A percentile compares a stretch with the other conserved stretches of the same genome.
These are phyloP conservation scores for Amaranthus cruentus DNA, from an alignment of 148 eudicot genomes.

Conservation along the genomic window DNA sequence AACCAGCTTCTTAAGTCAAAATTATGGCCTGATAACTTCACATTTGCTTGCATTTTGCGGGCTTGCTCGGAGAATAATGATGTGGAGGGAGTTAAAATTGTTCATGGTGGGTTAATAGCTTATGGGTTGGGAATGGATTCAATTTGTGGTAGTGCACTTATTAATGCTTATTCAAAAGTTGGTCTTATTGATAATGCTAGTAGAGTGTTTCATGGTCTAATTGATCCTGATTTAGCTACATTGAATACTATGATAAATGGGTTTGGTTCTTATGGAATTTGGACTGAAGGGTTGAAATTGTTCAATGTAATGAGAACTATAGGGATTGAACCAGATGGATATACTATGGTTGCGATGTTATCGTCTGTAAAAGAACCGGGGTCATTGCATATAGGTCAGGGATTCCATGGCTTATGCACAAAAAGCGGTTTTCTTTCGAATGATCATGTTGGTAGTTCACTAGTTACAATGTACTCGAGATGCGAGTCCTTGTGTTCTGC, in stretches of 20 bases:
- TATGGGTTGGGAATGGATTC: slow-evolving; percentile 52
- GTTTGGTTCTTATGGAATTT: slow-evolving; percentile 52
- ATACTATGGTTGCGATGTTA: slow-evolving; percentile 62
- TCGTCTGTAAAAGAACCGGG: slow-evolving; percentile 35
- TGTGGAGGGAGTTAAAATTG: slow-evolving; percentile 32
- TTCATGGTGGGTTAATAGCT: slow-evolving; percentile 50
- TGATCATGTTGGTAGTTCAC: slow-evolving; percentile 55
- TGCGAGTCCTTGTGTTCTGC: slow-evolving; percentile 67
- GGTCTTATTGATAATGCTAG: slow-evolving; percentile 52
- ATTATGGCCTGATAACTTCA: slow-evolving; percentile 60
- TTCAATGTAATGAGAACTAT: slow-evolving; percentile 40
- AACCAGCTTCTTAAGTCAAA: slow-evolving; percentile 44
- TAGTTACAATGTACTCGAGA: slow-evolving; percentile 72
- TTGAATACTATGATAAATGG: slow-evolving; percentile 70
- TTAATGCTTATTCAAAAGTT: slow-evolving; percentile 61
- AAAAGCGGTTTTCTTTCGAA: slow-evolving; percentile 49
- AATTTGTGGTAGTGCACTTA: slow-evolving; percentile 60
- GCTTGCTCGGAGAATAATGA: slow-evolving; percentile 48
- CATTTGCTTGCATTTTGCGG: slow-evolving; percentile 72
- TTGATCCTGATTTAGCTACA: slow-evolving; percentile 55
- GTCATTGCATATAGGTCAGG: slow-evolving; percentile 51
- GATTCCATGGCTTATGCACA: slow-evolving; percentile 55
- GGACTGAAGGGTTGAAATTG: slow-evolving; percentile 42
- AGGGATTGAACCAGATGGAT: slow-evolving; percentile 61
- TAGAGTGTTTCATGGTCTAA: slow-evolving; percentile 43